phyloP scores from a whole-genome alignment of 208 protist genomes.

The Crithidia bombi region DNA sequence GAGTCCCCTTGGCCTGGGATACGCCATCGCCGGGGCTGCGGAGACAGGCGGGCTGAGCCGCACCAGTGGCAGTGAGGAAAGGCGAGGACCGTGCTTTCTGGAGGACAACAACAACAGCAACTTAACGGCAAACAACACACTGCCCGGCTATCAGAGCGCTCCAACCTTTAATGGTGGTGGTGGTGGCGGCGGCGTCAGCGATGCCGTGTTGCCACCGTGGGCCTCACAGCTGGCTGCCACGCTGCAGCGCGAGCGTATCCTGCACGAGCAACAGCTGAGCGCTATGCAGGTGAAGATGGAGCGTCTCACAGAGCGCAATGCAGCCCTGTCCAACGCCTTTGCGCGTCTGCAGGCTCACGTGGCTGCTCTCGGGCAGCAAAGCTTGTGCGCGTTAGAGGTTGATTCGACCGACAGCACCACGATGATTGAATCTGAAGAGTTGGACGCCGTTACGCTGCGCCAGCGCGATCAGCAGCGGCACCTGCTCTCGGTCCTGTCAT shows the following conservation, averaged over 20 bases:
- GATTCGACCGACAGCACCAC: slow-evolving; percentile 26
- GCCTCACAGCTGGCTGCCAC: slow-evolving; percentile 56
- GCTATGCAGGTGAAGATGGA: slow-evolving; percentile 76
- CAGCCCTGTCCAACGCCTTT: slow-evolving; percentile 52
- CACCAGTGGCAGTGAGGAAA: not conserved
- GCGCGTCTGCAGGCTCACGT: slow-evolving; percentile 43
- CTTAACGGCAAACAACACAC: slow-evolving; percentile 1
- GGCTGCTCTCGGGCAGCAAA: slow-evolving; percentile 27
- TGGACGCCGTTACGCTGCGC: not conserved
- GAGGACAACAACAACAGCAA: not conserved
- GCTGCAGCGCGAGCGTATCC: slow-evolving; percentile 50
- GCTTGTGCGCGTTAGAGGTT: slow-evolving; percentile 13
- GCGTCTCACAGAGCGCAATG: slow-evolving; percentile 51
- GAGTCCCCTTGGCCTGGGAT: not conserved
- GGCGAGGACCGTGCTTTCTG: not conserved
- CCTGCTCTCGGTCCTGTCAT: not conserved
- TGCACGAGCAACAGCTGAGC: slow-evolving; percentile 66
- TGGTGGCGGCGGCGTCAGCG: not conserved
- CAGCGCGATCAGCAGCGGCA: slow-evolving; percentile 13
- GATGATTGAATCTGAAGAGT: slow-evolving; percentile 13
- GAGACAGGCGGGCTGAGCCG: not conserved
- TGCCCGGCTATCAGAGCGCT: not conserved
- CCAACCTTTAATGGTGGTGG: not conserved
- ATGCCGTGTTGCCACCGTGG: slow-evolving; percentile 49
- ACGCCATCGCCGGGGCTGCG: not conserved